phyloP scores from a whole-genome alignment of 768 basidiomycete genomes.

The Tulasnella sp. region DNA sequence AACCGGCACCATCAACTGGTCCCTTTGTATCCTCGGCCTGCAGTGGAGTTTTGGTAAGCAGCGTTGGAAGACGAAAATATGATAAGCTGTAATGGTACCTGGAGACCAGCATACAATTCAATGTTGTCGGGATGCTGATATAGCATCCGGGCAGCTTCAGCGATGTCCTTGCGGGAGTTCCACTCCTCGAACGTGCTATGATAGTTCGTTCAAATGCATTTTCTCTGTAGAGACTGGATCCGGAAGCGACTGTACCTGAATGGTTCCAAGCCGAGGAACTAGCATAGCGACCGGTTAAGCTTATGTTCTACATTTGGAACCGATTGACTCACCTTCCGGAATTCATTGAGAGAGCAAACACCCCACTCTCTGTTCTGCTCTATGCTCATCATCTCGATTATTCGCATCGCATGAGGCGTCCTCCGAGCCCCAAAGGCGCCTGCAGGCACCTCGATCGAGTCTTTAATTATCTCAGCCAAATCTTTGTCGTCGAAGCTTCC shows the following conservation, averaged over 20 bases:
- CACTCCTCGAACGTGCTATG: slow-evolving; percentile 65
- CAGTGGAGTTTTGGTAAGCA: too few species aligned
- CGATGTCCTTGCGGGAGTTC: slow-evolving; percentile 62
- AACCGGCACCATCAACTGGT: slow-evolving; percentile 63
- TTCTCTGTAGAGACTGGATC: too few species aligned
- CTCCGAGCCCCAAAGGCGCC: slow-evolving; percentile 17
- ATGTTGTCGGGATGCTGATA: slow-evolving; percentile 64
- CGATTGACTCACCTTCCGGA: not conserved
- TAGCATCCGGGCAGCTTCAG: slow-evolving; percentile 25
- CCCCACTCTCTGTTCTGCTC: slow-evolving; percentile 17
- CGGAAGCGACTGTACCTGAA: too few species aligned
- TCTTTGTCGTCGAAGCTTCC: slow-evolving; percentile 13
- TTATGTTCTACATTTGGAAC: not conserved
- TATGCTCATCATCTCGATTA: slow-evolving; percentile 18
- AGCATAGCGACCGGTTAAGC: not conserved
- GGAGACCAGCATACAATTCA: slow-evolving; percentile 70
- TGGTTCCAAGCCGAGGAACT: slow-evolving; percentile 17
- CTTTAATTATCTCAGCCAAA: slow-evolving; percentile 16
- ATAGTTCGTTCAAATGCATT: too few species aligned
- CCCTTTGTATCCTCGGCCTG: slow-evolving; percentile 72
- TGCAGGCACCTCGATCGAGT: slow-evolving; percentile 16
- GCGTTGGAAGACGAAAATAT: too few species aligned
- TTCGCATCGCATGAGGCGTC: slow-evolving; percentile 17
- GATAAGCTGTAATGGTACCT: too few species aligned
- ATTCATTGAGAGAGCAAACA: slow-evolving; percentile 1